phyloP scores from a whole-genome alignment of 352 stramenopile genomes.

The Pythium folliculosum region DNA sequence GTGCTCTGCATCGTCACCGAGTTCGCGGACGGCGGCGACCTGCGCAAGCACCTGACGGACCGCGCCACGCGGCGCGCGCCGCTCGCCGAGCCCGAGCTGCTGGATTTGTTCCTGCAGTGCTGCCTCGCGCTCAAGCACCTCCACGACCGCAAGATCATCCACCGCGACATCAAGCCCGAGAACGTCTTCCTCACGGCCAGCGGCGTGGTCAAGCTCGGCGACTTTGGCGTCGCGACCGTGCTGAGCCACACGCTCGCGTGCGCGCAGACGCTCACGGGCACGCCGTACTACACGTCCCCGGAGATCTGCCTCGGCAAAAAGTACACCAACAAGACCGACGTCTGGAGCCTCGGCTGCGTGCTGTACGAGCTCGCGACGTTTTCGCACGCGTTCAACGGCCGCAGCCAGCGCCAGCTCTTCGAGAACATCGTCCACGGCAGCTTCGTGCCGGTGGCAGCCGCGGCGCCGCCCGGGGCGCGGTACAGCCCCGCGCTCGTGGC shows the following conservation, averaged over 20 bases:
- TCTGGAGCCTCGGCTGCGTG: constrained; percentile 94
- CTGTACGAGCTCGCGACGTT: constrained; percentile 92
- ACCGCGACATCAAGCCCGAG: constrained; percentile 86
- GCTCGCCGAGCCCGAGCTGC: constrained; percentile 43
- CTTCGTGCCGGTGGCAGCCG: constrained; percentile 26
- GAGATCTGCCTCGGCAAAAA: constrained; percentile 92
- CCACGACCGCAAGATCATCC: constrained; percentile 83
- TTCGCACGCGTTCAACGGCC: constrained; percentile 87
- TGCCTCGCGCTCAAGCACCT: constrained; percentile 83
- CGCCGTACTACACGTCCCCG: constrained; percentile 93
- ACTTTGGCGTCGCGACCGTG: constrained; percentile 81
- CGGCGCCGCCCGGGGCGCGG: neutral
- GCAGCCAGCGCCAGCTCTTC: constrained; percentile 76
- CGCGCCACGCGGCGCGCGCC: constrained; percentile 20
- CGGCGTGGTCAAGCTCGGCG: constrained; percentile 71
- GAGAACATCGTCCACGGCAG: constrained; percentile 59
- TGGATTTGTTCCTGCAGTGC: constrained; percentile 68
- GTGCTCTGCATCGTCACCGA: constrained; percentile 88
- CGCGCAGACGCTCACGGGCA: constrained; percentile 73
- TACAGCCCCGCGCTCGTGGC: constrained; percentile 36
- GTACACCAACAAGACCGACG: constrained; percentile 94
- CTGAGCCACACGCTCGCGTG: constrained; percentile 74
- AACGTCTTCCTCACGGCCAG: constrained; percentile 83
- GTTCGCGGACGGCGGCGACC: constrained; percentile 76
- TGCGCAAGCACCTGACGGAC: constrained; percentile 55